These are phyloP conservation scores for Xylariaceae sp. DNA, from an alignment of 2,329 filamentous ascomycete genomes.

Conservation along the genomic window DNA sequence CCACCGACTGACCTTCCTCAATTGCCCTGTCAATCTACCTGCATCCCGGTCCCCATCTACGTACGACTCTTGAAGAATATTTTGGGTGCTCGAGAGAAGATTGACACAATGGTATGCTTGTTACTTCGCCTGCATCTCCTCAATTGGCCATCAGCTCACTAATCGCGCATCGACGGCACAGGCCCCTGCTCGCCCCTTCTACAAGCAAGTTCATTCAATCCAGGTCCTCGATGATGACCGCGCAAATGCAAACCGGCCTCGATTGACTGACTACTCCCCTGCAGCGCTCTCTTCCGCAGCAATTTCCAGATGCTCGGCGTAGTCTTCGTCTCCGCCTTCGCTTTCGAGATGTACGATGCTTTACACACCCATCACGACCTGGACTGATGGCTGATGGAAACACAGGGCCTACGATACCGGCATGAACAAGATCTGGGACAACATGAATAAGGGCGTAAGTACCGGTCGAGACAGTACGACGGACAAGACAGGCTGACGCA, in stretches of 20 bases:
- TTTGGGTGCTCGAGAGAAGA: conserved; percentile 4
- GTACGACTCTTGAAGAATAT: too few species aligned
- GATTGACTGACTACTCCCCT: conserved; percentile 23
- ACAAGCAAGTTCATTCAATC: conserved; percentile 52
- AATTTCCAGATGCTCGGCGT: conserved; percentile 84
- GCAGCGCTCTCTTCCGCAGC: conserved; percentile 76
- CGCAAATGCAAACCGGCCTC: conserved; percentile 6
- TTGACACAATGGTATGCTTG: conserved; percentile 51
- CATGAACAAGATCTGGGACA: conserved; percentile 87
- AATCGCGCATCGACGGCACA: conserved; percentile 34
- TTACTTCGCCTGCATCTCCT: background rate
- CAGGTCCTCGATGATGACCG: background rate
- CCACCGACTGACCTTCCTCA: too few species aligned
- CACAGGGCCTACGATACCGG: conserved; percentile 74
- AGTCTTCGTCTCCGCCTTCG: conserved; percentile 86
- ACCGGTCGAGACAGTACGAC: too few species aligned
- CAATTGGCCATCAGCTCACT: conserved; percentile 21
- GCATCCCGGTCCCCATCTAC: too few species aligned
- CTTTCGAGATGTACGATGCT: conserved; percentile 80
- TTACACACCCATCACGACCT: too few species aligned
- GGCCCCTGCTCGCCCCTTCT: conserved; percentile 47
- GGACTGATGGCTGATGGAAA: conserved; percentile 29
- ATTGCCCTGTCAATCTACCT: background rate
- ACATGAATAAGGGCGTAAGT: conserved; percentile 86
- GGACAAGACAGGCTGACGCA: conserved; percentile 7